phyloP scores from a whole-genome alignment of 2,329 filamentous ascomycete genomes.

The Dothistroma septosporum region DNA sequence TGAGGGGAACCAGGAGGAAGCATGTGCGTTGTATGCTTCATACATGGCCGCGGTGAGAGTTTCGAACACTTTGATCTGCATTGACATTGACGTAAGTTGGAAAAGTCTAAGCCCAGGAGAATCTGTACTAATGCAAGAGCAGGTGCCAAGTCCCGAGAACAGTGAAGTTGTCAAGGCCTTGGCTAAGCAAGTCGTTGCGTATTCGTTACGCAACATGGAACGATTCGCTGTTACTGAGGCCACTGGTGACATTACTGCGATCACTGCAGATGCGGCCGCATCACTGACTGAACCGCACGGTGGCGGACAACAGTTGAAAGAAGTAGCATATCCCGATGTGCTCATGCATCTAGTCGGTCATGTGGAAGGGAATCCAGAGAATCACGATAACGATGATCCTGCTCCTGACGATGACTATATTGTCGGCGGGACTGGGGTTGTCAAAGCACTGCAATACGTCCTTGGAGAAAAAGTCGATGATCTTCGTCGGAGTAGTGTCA shows the following conservation, averaged over 20 bases:
- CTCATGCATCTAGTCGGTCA: conserved; percentile 82
- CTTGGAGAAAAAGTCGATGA: conserved; percentile 69
- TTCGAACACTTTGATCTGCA: conserved; percentile 75
- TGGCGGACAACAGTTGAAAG: conserved; percentile 49
- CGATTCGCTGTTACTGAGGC: conserved; percentile 65
- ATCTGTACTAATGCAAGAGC: conserved; percentile 7
- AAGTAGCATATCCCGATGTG: conserved; percentile 71
- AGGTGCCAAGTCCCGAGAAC: conserved; percentile 69
- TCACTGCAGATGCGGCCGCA: conserved; percentile 45
- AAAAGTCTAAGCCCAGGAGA: neutral
- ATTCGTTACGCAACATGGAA: conserved; percentile 89
- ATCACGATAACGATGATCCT: conserved; percentile 59
- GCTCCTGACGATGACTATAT: conserved; percentile 92
- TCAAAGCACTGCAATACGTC: conserved; percentile 88
- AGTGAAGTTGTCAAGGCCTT: conserved; percentile 88
- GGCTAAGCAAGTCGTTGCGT: conserved; percentile 90
- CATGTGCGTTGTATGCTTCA: conserved; percentile 87
- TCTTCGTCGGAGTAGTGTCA: conserved; percentile 37
- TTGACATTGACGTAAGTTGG: conserved; percentile 71
- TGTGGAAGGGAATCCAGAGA: conserved; percentile 48
- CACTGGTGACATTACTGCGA: conserved; percentile 29
- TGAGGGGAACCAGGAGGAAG: conserved; percentile 82
- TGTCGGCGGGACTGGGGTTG: conserved; percentile 89
- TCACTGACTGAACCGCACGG: conserved; percentile 41
- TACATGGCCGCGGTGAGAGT: conserved; percentile 82